These are phyloP conservation scores for Yarrowia deformans DNA, from an alignment of 805 yeast genomes.

Conservation along the genomic window DNA sequence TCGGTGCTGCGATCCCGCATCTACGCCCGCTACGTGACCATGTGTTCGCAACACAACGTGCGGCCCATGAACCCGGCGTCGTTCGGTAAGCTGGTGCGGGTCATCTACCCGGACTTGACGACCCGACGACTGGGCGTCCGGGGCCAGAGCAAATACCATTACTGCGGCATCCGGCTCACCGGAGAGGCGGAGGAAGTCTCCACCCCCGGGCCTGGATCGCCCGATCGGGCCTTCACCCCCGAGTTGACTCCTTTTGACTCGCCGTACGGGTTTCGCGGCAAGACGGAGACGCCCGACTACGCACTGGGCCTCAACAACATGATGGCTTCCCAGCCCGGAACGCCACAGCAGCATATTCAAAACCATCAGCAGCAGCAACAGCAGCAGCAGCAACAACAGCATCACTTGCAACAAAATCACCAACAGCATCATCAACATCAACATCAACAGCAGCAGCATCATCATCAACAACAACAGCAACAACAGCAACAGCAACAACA, in stretches of 20 bases:
- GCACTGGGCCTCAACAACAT: constrained; percentile 1
- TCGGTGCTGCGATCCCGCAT: constrained; percentile 71
- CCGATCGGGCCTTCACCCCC: constrained; percentile 34
- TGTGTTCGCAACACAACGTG: constrained; percentile 62
- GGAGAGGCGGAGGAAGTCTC: constrained; percentile 47
- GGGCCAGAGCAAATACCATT: constrained; percentile 84
- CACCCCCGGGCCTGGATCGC: constrained; percentile 26
- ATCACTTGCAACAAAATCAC: neutral
- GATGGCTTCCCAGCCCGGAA: constrained; percentile 18
- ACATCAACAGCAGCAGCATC: neutral
- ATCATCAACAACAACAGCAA: neutral
- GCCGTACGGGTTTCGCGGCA: constrained; percentile 33
- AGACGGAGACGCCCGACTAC: constrained; percentile 37
- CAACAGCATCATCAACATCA: neutral
- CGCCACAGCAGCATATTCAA: constrained; percentile 17
- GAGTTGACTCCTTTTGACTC: constrained; percentile 39
- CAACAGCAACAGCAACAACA: constrained; percentile 7
- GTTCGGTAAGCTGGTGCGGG: constrained; percentile 74
- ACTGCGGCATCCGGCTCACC: constrained; percentile 70
- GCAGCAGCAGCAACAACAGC: neutral
- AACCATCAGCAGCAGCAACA: neutral
- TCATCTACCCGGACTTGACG: constrained; percentile 68
- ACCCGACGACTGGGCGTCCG: constrained; percentile 83
- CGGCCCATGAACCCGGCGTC: constrained; percentile 76
- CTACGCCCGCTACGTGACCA: constrained; percentile 68